Evolutionary conservation across 345 rosid genomes (phyloP), one percentile per base, ranked within the genome.

Genomic region (Conringia planisiliqua): DNA sequence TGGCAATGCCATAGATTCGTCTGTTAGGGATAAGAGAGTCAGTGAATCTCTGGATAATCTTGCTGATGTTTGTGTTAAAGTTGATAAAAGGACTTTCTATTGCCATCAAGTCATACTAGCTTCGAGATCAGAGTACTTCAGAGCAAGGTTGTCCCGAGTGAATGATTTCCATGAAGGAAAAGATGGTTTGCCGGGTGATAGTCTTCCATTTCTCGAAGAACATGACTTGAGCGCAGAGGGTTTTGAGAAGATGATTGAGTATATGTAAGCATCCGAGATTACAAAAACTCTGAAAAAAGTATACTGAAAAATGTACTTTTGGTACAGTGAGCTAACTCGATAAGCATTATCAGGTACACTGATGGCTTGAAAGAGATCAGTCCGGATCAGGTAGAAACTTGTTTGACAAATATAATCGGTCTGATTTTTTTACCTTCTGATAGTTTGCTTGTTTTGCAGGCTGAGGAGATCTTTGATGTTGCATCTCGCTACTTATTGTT

Each of bases 91-190:
- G 80, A 72, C 58, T 76, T 89, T 89, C 47, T 89, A 82, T 66
- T 92, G 97, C 84, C 97, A 92, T 85, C 96, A 92, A 85, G 97
- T 92, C 70, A 81, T 95, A 79, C 83, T 95, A 75, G 97, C 96
- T 55, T 87, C 99, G 13, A 92, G 99, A 77, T 95, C 99, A 17
- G 97, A 95, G 81, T 95, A 95, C 77, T 95, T 95, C 63, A 87
- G 87, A 81, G 92, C 99, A 75, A 82, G 97, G 70, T 62, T 92
- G 76, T 86, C 90, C 40, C 89, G 83, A 24, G 83, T 92, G 83
- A 89, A 85, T 73, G 96, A 90, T 72, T 95, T 90, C 51, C 70
- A 79, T 67, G 91, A 85, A 78, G 89, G 85, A 7, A 83, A 81
- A 48, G 76, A 83, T 75, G 86, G 70, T 61, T 70, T 83, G 39